Base-by-base conservation (phyloP, 305 asterid genomes). In the Solanum aculeatissimum region DNA sequence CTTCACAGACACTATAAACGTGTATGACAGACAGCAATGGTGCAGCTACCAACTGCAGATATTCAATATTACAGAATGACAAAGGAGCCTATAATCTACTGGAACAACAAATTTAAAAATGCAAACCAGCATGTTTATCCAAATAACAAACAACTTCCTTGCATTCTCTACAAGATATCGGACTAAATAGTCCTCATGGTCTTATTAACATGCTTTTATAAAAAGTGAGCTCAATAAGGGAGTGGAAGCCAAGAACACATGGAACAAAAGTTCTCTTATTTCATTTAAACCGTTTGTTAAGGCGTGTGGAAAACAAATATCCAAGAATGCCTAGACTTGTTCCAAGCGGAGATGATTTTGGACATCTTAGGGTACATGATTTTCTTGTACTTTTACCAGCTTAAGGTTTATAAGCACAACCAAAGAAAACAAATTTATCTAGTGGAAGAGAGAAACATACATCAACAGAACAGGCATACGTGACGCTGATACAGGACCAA, bases 11-110 rank as follows among this genome's bases (percentile, higher is more conserved):
- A 68, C 98, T 84, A 85, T 92, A 94, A 80, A 97, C 83, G 80
- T 97, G 99, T 84, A 97, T 25, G 23, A 89, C 15, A 3, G 99
- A 93, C 57, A 95, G 95, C 69, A 95, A 81, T n/a, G 98, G 97
- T 82, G 92, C 98, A 62, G 92, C 95, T 85, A 97, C 88, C 91
- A 95, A 57, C 99, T 97, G 96, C 86, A 91, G 82, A 89, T 62
- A 80, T 40, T 32, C 84, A 12, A 81, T 83, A 69, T 80, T 86
- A 82, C 85, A 89, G 83, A 84, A 83, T 51, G 62, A 45, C 12
- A 40, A 65, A 45, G 18, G 25, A 35, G 49, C 65, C 72, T 14
- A 47, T 35, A 63, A 57, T 23, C 27, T 9, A 21, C 55, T 47
- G 25, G 25, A 55, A 47, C 51, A n/a, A 53, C 51, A 42, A 68